These are phyloP conservation scores for Pisolithus thermaeus DNA, from an alignment of 1,284 basidiomycete species.

Conservation along the genomic window DNA sequence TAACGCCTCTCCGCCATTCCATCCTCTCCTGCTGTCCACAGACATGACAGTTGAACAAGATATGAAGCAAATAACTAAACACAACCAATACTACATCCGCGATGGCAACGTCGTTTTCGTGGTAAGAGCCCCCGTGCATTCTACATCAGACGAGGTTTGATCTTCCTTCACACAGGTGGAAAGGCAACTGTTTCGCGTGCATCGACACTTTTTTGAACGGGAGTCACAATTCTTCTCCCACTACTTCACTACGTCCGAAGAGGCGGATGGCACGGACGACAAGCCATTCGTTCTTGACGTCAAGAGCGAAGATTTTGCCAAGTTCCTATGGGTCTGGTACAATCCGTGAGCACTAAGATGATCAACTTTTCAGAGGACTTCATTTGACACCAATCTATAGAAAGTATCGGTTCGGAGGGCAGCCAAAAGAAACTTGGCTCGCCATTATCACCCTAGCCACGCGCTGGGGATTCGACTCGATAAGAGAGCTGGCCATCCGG, in stretches of 20 bases:
- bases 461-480: slow-evolving; percentile 54
- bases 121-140: slow-evolving; percentile 8
- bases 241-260: slow-evolving; percentile 34
- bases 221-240: slow-evolving; percentile 50
- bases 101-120: slow-evolving; percentile 19
- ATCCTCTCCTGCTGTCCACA: not conserved
- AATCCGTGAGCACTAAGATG: too few species aligned
- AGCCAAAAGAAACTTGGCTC: slow-evolving; percentile 48
- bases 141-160: not conserved
- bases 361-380: too few species aligned
- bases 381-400: slow-evolving; percentile 33
- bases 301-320: slow-evolving; percentile 45
- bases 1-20: not conserved
- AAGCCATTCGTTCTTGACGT: slow-evolving; percentile 32
- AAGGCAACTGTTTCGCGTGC: slow-evolving; percentile 48
- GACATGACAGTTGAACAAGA: not conserved
- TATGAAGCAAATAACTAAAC: not conserved
- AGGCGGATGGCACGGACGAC: slow-evolving; percentile 36
- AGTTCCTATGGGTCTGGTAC: slow-evolving; percentile 46
- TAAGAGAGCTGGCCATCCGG: slow-evolving; percentile 52
- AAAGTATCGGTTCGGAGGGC: slow-evolving; percentile 12
- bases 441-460: slow-evolving; percentile 53
- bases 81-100: slow-evolving; percentile 13
- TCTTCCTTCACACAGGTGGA: slow-evolving; percentile 36
- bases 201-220: slow-evolving; percentile 60